Evolutionary conservation across 164 flowering plant genomes (phyloP).

Genomic region (Liriodendron chinense): DNA sequence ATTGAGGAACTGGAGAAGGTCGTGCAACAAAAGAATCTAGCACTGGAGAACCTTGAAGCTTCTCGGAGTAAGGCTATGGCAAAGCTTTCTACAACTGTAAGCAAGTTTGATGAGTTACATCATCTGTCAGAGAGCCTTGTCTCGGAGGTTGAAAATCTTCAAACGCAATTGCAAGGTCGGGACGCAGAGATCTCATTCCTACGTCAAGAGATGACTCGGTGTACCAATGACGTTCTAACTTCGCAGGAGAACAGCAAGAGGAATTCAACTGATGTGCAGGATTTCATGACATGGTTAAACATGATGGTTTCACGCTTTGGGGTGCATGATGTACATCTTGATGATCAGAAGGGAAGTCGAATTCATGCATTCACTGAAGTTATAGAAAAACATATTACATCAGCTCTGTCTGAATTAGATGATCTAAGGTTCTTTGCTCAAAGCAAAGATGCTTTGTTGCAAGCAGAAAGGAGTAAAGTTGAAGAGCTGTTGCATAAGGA

Average conservation of each 20-base stretch:
- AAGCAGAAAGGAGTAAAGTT: conserved; percentile 56
- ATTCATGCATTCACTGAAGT: conserved; percentile 42
- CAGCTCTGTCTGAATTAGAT: conserved; percentile 60
- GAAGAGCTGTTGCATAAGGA: conserved; percentile 54
- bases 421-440: conserved; percentile 45
- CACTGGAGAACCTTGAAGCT: conserved; percentile 68
- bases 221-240: conserved; percentile 78
- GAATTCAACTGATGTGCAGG: conserved; percentile 53
- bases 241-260: conserved; percentile 55
- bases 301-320: conserved; percentile 36
- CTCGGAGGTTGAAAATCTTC: conserved; percentile 88
- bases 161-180: conserved; percentile 71
- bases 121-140: conserved; percentile 72
- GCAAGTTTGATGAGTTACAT: conserved; percentile 94
- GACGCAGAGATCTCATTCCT: conserved; percentile 90
- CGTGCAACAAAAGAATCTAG: conserved; percentile 58
- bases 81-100: conserved; percentile 78
- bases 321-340: conserved; percentile 31
- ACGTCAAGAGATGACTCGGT: conserved; percentile 91
- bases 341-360: conserved; percentile 23
- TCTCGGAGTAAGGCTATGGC: conserved; percentile 74
- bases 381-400: conserved; percentile 50
- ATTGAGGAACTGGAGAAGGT: conserved; percentile 52
- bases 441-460: conserved; percentile 58
- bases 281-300: conserved; percentile 62